phyloP scores from a whole-genome alignment of 768 basidiomycete species.

The Psilocybe tampanensis region DNA sequence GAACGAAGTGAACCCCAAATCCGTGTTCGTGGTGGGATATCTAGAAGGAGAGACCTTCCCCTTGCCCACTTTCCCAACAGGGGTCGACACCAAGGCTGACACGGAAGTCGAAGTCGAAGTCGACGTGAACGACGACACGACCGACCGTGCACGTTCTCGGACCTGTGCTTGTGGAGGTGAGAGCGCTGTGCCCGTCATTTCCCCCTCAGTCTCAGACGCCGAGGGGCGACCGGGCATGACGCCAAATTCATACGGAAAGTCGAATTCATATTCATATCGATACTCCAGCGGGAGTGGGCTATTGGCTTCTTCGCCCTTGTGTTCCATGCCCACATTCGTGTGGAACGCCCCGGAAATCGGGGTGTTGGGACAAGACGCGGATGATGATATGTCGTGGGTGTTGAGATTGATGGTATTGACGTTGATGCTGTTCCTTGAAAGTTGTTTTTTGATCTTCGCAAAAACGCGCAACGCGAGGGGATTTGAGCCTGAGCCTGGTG shows the following conservation, averaged over 20 bases:
- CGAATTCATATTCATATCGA: background rate
- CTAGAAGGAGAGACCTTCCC: no score
- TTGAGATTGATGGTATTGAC: background rate
- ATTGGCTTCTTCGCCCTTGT: background rate
- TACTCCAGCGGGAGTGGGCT: background rate
- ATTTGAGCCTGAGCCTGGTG: background rate
- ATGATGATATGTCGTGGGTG: background rate
- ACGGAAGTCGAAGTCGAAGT: no score
- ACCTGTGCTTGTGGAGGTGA: no score
- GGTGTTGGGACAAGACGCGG: background rate
- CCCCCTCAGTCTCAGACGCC: no score
- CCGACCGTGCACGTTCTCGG: no score
- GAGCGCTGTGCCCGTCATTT: no score
- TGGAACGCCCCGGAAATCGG: background rate
- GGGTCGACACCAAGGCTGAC: no score
- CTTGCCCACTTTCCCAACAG: no score
- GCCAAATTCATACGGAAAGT: background rate
- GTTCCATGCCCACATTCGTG: background rate
- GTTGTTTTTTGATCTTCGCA: slow-evolving; percentile 11
- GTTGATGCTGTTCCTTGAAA: slow-evolving; percentile 7
- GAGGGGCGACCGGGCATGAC: background rate
- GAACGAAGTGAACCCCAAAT: no score
- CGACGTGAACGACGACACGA: no score
- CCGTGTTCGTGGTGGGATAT: no score
- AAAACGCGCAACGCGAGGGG: slow-evolving; percentile 3